phyloP scores from a whole-genome alignment of 148 eudicot species.

The Camellia japonica region DNA sequence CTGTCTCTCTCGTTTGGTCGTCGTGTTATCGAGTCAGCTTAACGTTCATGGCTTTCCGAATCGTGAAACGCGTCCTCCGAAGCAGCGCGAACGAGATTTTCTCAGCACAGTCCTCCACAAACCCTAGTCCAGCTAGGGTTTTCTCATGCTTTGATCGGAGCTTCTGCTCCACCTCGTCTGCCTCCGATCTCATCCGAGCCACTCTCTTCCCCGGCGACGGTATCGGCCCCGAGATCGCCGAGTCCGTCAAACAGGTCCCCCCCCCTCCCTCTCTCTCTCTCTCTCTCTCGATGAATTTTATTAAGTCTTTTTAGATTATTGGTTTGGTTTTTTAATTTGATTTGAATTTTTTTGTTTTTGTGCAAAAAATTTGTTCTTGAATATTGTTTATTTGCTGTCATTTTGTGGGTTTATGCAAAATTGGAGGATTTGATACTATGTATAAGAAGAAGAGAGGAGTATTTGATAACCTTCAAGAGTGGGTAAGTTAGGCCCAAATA shows the following conservation, averaged over 20 bases:
- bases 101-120: conserved; percentile 16
- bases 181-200: conserved; percentile 60
- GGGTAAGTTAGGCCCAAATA: too few species aligned
- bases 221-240: conserved; percentile 96
- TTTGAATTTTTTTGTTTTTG: too few species aligned
- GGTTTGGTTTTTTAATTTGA: too few species aligned
- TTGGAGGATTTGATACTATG: too few species aligned
- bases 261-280: background rate
- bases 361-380: too few species aligned
- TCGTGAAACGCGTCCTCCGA: conserved; percentile 50
- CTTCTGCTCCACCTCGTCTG: conserved; percentile 37
- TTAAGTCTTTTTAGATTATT: background rate
- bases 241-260: conserved; percentile 77
- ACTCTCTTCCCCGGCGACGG: conserved; percentile 99
- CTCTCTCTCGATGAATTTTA: background rate
- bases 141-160: conserved; percentile 26
- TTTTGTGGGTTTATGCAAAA: too few species aligned
- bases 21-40: background rate
- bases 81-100: conserved; percentile 25
- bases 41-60: conserved; percentile 64
- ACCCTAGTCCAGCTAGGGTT: conserved; percentile 20
- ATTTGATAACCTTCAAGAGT: too few species aligned
- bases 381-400: too few species aligned
- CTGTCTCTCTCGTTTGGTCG: background rate
- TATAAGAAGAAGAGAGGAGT: too few species aligned